Evolutionary conservation across 108 stramenopile genomes (phyloP), one percentile per base, ranked within the genome.

Genomic region (Cyclotella sp.): DNA sequence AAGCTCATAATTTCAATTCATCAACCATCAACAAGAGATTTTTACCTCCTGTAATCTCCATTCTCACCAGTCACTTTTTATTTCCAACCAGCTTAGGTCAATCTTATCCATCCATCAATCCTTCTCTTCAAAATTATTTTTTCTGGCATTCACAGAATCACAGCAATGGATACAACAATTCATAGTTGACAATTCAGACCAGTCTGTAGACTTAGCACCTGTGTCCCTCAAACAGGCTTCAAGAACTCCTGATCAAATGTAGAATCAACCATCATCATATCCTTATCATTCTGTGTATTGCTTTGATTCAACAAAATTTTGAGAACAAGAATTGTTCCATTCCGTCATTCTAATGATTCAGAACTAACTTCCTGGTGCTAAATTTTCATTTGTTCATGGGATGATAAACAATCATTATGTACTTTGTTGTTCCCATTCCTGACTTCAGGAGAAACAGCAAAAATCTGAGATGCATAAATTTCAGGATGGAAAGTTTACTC

Each of bases 141-240:
- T 64, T 0, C 19, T 8, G 42, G 43, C 22, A 7, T 16, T 1
- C n/a, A 49, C 1, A n/a, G n/a, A n/a, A n/a, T n/a, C 6, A 7
- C 47, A n/a, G 15, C 55, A 24, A 57, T 57, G 55, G 55, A 24
- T 5, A 24, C 55, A 57, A 57, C 24, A n/a, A 57, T 57, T 57
- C 24, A 26, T 57, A 24, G n/a, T 57, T 12, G 11, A n/a, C 3
- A 5, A 57, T 24, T n/a, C 21, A 4, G 24, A 24, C 12, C 1
- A 19, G n/a, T n/a, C n/a, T 24, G 55, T 57, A 5, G 55, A 57
- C 24, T 26, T 57, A 12, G 1, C 19, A 12, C 8, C 12, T 57
- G 55, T 21, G 0, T 34, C 6, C 4, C 1, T 21, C 4, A 24
- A 24, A 12, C 22, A 2, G 3, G 1, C n/a, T 24, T 3, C 55